Conservation (phyloP, 768 basidiomycete genomes). For the Amanita muscaria region DNA sequence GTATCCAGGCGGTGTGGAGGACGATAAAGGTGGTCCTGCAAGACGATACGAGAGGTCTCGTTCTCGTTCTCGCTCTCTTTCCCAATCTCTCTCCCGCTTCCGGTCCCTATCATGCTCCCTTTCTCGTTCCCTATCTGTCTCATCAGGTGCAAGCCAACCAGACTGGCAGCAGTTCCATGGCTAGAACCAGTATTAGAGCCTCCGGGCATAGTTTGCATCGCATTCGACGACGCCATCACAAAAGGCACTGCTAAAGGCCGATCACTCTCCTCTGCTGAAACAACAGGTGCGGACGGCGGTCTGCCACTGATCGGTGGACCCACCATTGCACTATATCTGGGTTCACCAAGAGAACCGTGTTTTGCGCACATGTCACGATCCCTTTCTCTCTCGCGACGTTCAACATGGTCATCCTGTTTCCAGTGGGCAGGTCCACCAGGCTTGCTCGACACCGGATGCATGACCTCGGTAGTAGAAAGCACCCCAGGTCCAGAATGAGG, state of each 20-base stretch:
- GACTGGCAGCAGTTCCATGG: conserved; percentile 21
- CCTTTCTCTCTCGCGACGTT: conserved; percentile 10
- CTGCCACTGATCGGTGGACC: too few relatives aligned
- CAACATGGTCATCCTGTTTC: conserved; percentile 4
- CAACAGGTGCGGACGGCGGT: conserved; percentile 9
- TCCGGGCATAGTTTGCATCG: conserved; percentile 19
- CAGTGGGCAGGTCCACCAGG: conserved; percentile 16
- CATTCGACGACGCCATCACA: conserved; percentile 40
- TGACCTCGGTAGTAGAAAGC: conserved; percentile 46
- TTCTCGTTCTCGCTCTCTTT: conserved; percentile 16
- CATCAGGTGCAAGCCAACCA: conserved; percentile 24
- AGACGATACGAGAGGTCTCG: too few relatives aligned
- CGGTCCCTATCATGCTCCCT: conserved; percentile 12
- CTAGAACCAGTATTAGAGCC: too few relatives aligned
- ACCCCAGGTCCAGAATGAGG: conserved; percentile 26
- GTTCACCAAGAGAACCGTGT: not conserved
- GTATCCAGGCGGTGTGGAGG: conserved; percentile 23
- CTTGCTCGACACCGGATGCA: conserved; percentile 37
- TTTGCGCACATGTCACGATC: conserved; percentile 9
- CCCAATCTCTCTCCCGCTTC: conserved; percentile 1
- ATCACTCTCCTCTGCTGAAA: conserved; percentile 39
- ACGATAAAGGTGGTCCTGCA: conserved; percentile 17
- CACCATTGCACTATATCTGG: too few relatives aligned
- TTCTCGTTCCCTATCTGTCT: conserved; percentile 13
- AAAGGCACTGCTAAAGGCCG: conserved; percentile 47